Percentiles rank a stretch among this genome's conserved stretches.
Conservation (phyloP, 106 monocot genomes). For the Platanthera zijinensis region DNA sequence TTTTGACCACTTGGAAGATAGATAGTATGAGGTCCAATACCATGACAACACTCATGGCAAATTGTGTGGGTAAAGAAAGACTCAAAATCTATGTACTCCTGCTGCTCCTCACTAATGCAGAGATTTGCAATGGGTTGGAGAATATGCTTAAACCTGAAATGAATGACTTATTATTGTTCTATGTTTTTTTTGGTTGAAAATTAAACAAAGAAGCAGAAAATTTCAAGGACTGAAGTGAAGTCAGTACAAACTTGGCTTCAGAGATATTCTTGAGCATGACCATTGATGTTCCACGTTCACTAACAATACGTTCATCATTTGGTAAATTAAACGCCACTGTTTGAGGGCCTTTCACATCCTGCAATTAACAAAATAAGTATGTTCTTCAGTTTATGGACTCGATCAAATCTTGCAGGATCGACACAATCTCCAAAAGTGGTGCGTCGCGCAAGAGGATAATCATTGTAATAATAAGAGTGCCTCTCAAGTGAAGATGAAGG, state of each 20-base stretch:
- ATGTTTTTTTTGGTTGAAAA: neutral
- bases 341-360: slow-evolving; percentile 99
- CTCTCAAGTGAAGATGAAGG: too few species aligned
- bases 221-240: neutral
- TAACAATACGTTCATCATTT: slow-evolving; percentile 95
- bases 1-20: slow-evolving; percentile 74
- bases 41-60: slow-evolving; percentile 98
- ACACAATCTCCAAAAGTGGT: too few species aligned
- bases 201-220: neutral
- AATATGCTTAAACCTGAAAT: slow-evolving; percentile 89
- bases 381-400: neutral
- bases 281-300: slow-evolving; percentile 89
- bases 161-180: neutral
- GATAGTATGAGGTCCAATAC: slow-evolving; percentile 95
- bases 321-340: slow-evolving; percentile 99
- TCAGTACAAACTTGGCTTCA: slow-evolving; percentile 75
- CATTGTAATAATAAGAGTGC: too few species aligned
- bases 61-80: slow-evolving; percentile 86
- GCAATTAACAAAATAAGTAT: slow-evolving; percentile 7
- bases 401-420: neutral
- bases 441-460: too few species aligned
- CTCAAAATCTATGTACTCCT: slow-evolving; percentile 74
- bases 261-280: slow-evolving; percentile 93
- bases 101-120: slow-evolving; percentile 76
- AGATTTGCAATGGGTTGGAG: slow-evolving; percentile 80